Percentiles rank a stretch among this genome's conserved stretches.
phyloP scores from a whole-genome alignment of 2,329 filamentous ascomycete genomes.

The Nemania bipapillata region DNA sequence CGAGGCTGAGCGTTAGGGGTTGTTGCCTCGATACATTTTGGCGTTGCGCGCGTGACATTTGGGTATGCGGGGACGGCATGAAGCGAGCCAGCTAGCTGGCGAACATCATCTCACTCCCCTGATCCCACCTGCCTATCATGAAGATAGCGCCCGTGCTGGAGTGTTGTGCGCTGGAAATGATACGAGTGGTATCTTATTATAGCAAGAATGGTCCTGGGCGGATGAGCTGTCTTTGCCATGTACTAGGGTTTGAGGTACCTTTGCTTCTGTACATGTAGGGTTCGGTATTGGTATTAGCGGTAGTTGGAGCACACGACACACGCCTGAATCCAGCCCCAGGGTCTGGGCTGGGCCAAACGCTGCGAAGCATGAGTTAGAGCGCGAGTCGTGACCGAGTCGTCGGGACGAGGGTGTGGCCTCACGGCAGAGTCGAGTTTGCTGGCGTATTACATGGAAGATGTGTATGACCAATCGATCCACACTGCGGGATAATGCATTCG shows the following conservation, averaged over 20 bases:
- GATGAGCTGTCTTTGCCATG: slow-evolving; percentile 4
- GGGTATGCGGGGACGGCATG: slow-evolving; percentile 33
- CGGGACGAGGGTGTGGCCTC: slow-evolving; percentile 25
- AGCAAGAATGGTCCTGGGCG: slow-evolving; percentile 16
- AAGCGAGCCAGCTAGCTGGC: slow-evolving; percentile 31
- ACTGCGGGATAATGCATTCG: slow-evolving; percentile 16
- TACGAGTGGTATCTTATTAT: slow-evolving; percentile 22
- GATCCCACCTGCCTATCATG: slow-evolving; percentile 30
- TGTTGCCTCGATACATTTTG: slow-evolving; percentile 21
- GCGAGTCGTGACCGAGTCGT: slow-evolving; percentile 29
- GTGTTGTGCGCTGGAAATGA: slow-evolving; percentile 7
- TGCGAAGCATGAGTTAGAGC: slow-evolving; percentile 13
- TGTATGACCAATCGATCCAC: slow-evolving; percentile 11
- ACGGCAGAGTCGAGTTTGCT: slow-evolving; percentile 1
- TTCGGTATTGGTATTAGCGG: neutral
- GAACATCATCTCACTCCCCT: slow-evolving; percentile 24
- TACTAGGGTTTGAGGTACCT: slow-evolving; percentile 5
- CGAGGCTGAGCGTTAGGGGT: slow-evolving; percentile 29
- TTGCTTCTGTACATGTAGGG: no score
- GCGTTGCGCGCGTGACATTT: slow-evolving; percentile 34
- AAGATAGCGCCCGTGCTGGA: slow-evolving; percentile 11
- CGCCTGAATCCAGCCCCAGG: slow-evolving; percentile 19
- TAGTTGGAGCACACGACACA: slow-evolving; percentile 21
- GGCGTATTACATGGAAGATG: slow-evolving; percentile 4
- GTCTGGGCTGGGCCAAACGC: slow-evolving; percentile 18